Base-by-base conservation (phyloP, 257 asterid species). In the Echium plantagineum region DNA sequence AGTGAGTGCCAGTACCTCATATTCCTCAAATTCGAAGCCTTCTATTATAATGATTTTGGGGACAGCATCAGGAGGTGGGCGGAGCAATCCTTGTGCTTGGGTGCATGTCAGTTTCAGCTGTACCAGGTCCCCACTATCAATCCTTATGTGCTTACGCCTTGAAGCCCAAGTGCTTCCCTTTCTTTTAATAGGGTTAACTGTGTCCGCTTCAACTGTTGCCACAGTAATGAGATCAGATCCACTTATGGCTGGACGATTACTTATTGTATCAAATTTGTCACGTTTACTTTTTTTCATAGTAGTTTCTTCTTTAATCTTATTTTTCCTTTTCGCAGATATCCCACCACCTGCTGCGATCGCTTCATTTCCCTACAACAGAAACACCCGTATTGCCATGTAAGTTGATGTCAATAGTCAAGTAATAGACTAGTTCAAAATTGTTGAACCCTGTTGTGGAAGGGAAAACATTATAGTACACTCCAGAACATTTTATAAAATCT, bases 11-110 rank as follows among this genome's bases (percentile, higher is more conserved):
- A 63, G 68, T 79, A 91, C 98, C 98, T 88, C 94, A 48, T 79
- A 91, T 78, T 88, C 98, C 79, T 91, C 98, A 64, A 91, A 66
- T 68, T 86, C 95, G 68, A 74, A 81, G 62, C 94, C 97, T 58
- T 91, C 94, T n/a, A 88, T 74, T 58, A 75, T 65, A 65, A 75
- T 31, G 73, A 80, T 62, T 53, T 83, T 74, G 22, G 94, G 89
- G 66, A 73, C 81, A 72, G 47, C 58, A 59, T 76, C 69, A 18
- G 77, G 80, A 74, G 89, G 85, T 19, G 85, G 81, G 16, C 97
- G 95, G 71, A 91, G 73, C 78, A 88, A 69, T 61, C 79, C 78
- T 78, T 91, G 98, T 73, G 94, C 95, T 84, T 84, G 82, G 60
- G 71, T 75, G 82, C 79, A 79, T n/a, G 95, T 82, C 76, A 91